phyloP scores from a whole-genome alignment of 2,329 filamentous ascomycete species.

The Fusarium stilboides region DNA sequence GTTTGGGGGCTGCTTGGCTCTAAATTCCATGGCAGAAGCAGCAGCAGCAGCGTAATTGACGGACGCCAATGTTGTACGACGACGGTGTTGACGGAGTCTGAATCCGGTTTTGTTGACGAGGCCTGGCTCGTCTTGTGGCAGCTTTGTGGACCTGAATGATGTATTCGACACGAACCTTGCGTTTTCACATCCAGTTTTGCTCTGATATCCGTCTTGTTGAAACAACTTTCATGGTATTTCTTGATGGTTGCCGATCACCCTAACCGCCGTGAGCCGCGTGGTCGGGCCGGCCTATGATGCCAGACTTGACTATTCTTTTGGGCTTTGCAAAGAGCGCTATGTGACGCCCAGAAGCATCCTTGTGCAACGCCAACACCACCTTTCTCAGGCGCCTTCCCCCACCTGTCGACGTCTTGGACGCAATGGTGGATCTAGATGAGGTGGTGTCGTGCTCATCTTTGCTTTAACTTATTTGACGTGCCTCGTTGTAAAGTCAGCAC shows the following conservation, averaged over 20 bases:
- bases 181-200: conserved; percentile 33
- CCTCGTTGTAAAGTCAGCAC: conserved; percentile 2
- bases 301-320: conserved; percentile 38
- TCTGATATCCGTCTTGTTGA: conserved; percentile 18
- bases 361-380: conserved; percentile 37
- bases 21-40: conserved; percentile 26
- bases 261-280: conserved; percentile 37
- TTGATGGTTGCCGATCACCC: conserved; percentile 40
- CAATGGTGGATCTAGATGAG: conserved; percentile 19
- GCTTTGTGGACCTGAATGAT: conserved; percentile 44
- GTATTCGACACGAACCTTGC: conserved; percentile 30
- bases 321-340: conserved; percentile 31
- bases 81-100: conserved; percentile 23
- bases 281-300: conserved; percentile 47
- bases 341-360: conserved; percentile 37
- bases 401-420: conserved; percentile 27
- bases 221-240: conserved; percentile 24
- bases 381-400: conserved; percentile 29
- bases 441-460: conserved; percentile 38
- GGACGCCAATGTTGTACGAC: conserved; percentile 36
- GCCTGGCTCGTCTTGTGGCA: conserved; percentile 21
- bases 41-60: conserved; percentile 33
- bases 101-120: conserved; percentile 43
- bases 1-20: conserved; percentile 21
- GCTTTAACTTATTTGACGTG: conserved; percentile 16